These are phyloP conservation scores for Gossypium ekmanianum DNA, from an alignment of 345 rosid genomes.

Conservation along the genomic window DNA sequence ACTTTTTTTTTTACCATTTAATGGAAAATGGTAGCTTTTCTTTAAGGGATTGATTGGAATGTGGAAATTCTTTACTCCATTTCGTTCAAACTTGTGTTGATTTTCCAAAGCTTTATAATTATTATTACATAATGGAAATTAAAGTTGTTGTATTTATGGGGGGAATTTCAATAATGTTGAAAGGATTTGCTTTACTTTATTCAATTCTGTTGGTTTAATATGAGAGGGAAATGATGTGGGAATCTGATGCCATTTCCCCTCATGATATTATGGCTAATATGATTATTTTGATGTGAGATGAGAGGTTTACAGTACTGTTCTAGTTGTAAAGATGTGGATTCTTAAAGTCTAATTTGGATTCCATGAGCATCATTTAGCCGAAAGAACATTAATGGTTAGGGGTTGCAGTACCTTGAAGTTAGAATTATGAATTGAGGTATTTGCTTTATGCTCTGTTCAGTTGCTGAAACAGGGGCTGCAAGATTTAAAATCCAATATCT, in stretches of 20 bases:
- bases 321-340: not conserved
- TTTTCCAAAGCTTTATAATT: not conserved
- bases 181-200: not conserved
- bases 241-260: not conserved
- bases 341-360: not conserved
- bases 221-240: not conserved
- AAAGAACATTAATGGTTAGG: not conserved
- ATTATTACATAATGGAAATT: not conserved
- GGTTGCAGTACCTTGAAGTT: not conserved
- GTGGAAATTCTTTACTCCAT: not conserved
- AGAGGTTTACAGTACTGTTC: not conserved
- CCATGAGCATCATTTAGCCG: not conserved
- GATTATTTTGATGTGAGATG: slow-evolving; percentile 1
- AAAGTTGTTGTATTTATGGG: not conserved
- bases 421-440: not conserved
- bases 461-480: not conserved
- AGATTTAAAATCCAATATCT: not conserved
- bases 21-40: not conserved
- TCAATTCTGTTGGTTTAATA: not conserved
- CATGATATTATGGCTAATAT: not conserved
- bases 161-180: not conserved
- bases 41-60: not conserved
- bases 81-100: not conserved
- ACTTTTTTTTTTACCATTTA: not conserved
- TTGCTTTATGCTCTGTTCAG: not conserved